Evolutionary conservation across 108 stramenopile species (phyloP), one percentile per base, ranked within the genome.

Genomic region (Pseudonitzschia pungens): DNA sequence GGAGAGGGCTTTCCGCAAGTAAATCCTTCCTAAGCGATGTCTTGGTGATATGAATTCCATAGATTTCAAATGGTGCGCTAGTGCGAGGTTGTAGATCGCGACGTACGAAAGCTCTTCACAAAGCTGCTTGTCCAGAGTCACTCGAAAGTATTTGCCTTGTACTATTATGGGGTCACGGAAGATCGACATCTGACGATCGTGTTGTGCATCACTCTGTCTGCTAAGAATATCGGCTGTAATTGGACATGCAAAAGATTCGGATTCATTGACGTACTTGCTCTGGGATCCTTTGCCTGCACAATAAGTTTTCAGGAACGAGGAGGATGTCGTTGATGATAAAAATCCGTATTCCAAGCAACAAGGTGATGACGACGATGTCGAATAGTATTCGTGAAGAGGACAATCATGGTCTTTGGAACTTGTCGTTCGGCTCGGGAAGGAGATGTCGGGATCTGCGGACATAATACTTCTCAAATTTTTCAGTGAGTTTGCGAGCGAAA

Each of bases 11-110:
- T 81, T 81, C 14, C 65, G 65, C 10, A 80, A 52, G 20, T 66
- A 53, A 6, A 62, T 21, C 18, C 6, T 70, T 26, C 65, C 36
- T 20, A 54, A 33, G 40, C 51, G 14, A 21, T 71, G 44, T 16
- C 57, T 55, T 57, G 74, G 44, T 62, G 55, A 27, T 69, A 58
- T 32, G 57, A 67, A 27, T 43, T 62, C 48, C 50, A 69, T 58
- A n/a, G 54, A 65, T 58, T 57, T 76, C 20, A 76, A 58, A 63
- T 76, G 75, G 42, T 76, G 68, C 12, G 75, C 57, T 4, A 76
- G 48, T 22, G 75, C 75, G 26, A 76, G 75, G 24, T 76, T 76
- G 75, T 69, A 76, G 14, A 76, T 68, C 3, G 68, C 68, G 20
- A 63, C 68, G 51, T 69, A 69, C 0, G 75, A 76, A 51, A 69